Base-by-base conservation (phyloP, 2,329 filamentous ascomycete genomes). In the Cladosporium sp. region DNA sequence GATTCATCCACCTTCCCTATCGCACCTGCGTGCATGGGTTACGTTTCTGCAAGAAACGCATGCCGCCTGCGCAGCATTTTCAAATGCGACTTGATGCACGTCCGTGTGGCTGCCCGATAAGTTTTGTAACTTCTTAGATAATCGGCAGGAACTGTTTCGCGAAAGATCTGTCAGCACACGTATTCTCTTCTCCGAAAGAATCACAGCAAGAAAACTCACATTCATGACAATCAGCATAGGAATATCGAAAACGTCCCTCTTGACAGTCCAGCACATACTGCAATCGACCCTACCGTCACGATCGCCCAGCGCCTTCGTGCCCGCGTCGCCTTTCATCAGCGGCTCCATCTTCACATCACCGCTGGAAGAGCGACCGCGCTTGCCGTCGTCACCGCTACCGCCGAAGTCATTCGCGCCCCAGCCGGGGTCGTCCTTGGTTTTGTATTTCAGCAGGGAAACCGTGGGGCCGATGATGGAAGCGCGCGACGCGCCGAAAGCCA, bases 171-270 rank as follows among this genome's bases (percentile, higher is more conserved):
- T n/a, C n/a, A n/a, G n/a, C n/a, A n/a, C n/a, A n/a, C n/a, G n/a
- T n/a, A n/a, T n/a, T n/a, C n/a, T n/a, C n/a, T n/a, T n/a, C n/a
- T n/a, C n/a, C n/a, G n/a, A n/a, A 39, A 12, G n/a, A n/a, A 39
- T 2, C 11, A 3, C 29, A n/a, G 30, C 2, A 17, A 3, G 18
- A 47, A n/a, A 8, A 85, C 91, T 85, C 70, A 96, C 93, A 74
- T 96, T 96, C 76, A 97, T 92, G 64, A 96, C 88, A 69, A 97
- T 95, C 73, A 97, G 78, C 89, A 96, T 96, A 18, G 93, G 93
- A 70, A 97, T 96, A 73, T 97, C 92, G 73, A 97, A 97, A 36
- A 93, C 89, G 69, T 99, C 93, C 56, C 92, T 80, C 73, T 96
- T 96, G 56, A 97, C 91, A 56, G 89, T 92, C 91, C 92, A 97